Percentiles rank a stretch among this genome's conserved stretches.
Conservation (phyloP, 2,329 filamentous ascomycete species). For the Trichoderma lentiforme region DNA sequence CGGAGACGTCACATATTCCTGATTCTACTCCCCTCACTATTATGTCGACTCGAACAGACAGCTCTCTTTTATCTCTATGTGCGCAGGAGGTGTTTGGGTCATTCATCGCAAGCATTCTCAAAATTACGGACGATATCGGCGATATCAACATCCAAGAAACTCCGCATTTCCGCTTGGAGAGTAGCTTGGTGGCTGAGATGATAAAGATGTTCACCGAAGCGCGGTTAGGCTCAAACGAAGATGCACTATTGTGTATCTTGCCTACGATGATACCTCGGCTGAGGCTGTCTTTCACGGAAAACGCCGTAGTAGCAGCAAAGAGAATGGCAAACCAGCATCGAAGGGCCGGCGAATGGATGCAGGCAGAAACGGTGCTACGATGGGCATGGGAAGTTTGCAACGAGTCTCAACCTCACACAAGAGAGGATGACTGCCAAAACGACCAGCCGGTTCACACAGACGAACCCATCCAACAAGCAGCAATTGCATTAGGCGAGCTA, state of each 20-base stretch:
- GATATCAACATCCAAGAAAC: background rate
- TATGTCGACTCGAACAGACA: background rate
- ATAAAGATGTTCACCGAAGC: background rate
- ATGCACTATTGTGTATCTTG: background rate
- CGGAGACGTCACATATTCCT: background rate
- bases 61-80: background rate
- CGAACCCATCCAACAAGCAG: background rate
- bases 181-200: background rate
- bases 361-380: background rate
- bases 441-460: background rate
- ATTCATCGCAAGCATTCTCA: background rate
- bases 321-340: background rate
- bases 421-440: background rate
- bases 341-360: background rate
- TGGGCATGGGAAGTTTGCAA: background rate
- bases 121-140: background rate
- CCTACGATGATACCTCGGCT: background rate
- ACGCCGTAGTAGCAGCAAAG: background rate
- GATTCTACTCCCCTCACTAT: background rate
- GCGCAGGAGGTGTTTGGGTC: background rate
- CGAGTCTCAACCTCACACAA: background rate
- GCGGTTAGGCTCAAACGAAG: background rate
- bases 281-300: rapidly evolving
- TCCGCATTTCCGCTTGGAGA: background rate
- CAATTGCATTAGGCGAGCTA: background rate